These are phyloP conservation scores for Stephania japonica DNA, from an alignment of 164 flowering plant species.

Conservation along the genomic window DNA sequence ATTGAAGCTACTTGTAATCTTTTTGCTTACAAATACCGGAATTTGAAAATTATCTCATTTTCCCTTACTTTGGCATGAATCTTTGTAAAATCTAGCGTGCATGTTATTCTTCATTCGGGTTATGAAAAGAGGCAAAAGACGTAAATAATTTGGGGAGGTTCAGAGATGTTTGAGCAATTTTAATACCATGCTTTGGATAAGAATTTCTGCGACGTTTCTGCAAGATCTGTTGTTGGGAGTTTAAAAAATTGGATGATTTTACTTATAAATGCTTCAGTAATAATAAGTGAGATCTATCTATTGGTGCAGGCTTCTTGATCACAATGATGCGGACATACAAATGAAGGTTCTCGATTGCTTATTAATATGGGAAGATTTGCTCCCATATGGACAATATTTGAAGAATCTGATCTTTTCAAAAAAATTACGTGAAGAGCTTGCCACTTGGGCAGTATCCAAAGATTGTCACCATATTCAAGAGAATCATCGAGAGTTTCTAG, in stretches of 20 bases:
- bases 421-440: constrained; percentile 68
- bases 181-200: background rate
- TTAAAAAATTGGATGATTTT: constrained; percentile 4
- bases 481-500: constrained; percentile 50
- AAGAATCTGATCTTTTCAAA: constrained; percentile 62
- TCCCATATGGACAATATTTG: constrained; percentile 66
- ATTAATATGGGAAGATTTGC: constrained; percentile 66
- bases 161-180: no score
- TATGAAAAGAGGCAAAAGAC: no score
- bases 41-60: no score
- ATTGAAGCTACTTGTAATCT: no score
- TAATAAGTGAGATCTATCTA: constrained; percentile 6
- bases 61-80: no score
- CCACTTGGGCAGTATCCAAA: constrained; percentile 78
- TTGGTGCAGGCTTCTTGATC: constrained; percentile 70
- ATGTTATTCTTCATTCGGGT: no score
- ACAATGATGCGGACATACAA: constrained; percentile 78
- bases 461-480: constrained; percentile 56
- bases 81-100: no score
- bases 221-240: background rate
- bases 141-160: no score
- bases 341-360: constrained; percentile 78
- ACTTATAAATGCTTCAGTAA: background rate
- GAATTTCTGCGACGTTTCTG: background rate
- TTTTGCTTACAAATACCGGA: no score